Evolutionary conservation across 176 grass and related monocot species (phyloP), one percentile per base, ranked within the genome.

Genomic region (Phoenix dactylifera): DNA sequence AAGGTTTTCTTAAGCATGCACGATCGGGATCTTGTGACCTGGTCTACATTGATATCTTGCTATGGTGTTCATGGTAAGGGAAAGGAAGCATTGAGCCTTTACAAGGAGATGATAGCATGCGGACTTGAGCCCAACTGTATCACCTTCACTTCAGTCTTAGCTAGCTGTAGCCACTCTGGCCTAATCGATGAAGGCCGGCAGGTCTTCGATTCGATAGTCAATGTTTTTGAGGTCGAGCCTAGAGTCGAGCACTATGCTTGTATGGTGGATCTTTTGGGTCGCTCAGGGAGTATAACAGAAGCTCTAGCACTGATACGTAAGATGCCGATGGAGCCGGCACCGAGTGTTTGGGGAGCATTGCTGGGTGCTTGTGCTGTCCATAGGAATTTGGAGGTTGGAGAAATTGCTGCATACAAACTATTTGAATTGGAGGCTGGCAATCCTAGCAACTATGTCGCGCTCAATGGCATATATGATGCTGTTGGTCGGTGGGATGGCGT

Each of bases 251-350:
- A 88, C 60, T 88, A 83, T 70, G 76, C 85, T 7, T 88, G 85
- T 66, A 73, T 83, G 76, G 80, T 88, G 30, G 76, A 83, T 35
- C 85, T 88, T 58, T 70, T 88, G 19, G 76, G 80, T 19, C 80
- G 73, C 64, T 69, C 64, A 57, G 76, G 72, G 28, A 67, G 50
- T 55, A 80, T 83, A 18, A 44, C 73, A 80, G 76, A 83, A 70
- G 80, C 76, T 74, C 60, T 83, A 1, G 29, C 18, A 12, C 15
- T 83, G 14, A 77, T 83, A 69, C 59, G 35, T 12, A 66, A 50
- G 69, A 88, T 83, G 80, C 80, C 80, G 1, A 80, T 76, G 68
- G 76, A 83, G 7, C 80, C 64, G 14, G 63, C 35, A 22, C 55
- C 76, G 15, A 70, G 54, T 50, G 60, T 80, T 35, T 88, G 85